Conservation (phyloP, 1,284 basidiomycete genomes). For the Cutaneotrichosporon sp. region DNA sequence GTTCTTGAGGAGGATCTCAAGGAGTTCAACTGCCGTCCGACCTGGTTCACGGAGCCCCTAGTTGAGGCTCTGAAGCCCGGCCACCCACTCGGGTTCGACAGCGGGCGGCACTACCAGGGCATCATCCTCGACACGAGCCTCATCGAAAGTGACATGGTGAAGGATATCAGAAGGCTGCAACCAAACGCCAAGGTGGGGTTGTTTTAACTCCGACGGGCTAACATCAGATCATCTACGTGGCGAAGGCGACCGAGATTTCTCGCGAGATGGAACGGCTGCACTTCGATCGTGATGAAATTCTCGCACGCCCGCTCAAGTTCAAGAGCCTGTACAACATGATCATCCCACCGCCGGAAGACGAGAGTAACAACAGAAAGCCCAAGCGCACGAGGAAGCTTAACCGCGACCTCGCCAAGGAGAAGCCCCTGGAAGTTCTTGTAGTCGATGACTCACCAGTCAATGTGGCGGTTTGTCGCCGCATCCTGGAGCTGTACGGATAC, state of each 20-base stretch:
- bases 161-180: constrained; percentile 25
- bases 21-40: constrained; percentile 29
- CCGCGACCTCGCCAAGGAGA: constrained; percentile 12
- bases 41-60: constrained; percentile 24
- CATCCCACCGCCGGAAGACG: background rate
- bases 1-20: constrained; percentile 31
- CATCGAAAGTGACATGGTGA: constrained; percentile 13
- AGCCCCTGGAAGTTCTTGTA: constrained; percentile 39
- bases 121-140: constrained; percentile 27
- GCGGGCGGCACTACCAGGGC: constrained; percentile 18
- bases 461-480: constrained; percentile 33
- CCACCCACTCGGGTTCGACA: constrained; percentile 25
- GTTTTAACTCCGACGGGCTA: background rate
- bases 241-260: constrained; percentile 31
- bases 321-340: constrained; percentile 31
- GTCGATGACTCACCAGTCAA: constrained; percentile 47
- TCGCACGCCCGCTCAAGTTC: constrained; percentile 42
- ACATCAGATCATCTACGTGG: constrained; percentile 31
- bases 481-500: constrained; percentile 44
- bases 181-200: constrained; percentile 25
- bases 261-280: constrained; percentile 14
- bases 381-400: constrained; percentile 10
- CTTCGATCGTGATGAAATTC: constrained; percentile 29
- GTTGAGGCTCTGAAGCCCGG: constrained; percentile 17
- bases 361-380: constrained; percentile 5